A percentile compares a stretch with the other conserved stretches of the same genome.
phyloP scores from a whole-genome alignment of 768 basidiomycete genomes.

The Serpula lacrymans region DNA sequence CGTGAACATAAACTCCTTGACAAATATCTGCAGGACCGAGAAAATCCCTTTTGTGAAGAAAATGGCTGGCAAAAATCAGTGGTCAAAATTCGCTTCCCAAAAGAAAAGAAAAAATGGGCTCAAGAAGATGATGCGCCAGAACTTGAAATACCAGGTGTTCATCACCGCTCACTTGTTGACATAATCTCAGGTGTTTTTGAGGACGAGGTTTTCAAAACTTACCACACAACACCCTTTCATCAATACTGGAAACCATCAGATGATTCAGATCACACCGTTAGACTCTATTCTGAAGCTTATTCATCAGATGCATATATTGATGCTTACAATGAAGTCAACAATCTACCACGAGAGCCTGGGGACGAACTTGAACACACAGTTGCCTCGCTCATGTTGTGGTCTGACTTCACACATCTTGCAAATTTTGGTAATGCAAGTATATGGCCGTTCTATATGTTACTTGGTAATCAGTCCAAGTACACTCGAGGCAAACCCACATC shows the following conservation, averaged over 20 bases:
- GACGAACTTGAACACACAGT: constrained; percentile 12
- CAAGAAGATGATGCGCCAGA: constrained; percentile 21
- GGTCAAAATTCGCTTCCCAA: constrained; percentile 22
- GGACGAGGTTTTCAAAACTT: constrained; percentile 11
- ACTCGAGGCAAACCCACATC: constrained; percentile 7
- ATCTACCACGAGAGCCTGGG: constrained; percentile 7
- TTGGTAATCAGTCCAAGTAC: constrained; percentile 15
- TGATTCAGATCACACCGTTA: neutral
- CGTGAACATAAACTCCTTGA: constrained; percentile 12
- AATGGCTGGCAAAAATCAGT: constrained; percentile 20
- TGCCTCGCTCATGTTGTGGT: constrained; percentile 19
- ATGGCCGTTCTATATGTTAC: constrained; percentile 15
- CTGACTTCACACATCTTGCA: constrained; percentile 20
- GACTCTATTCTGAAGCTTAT: neutral
- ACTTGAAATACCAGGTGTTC: constrained; percentile 25
- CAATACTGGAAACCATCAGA: constrained; percentile 17
- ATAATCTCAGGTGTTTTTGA: constrained; percentile 21
- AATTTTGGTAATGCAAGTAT: constrained; percentile 10
- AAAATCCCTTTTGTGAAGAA: constrained; percentile 8
- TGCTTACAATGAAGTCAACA: constrained; percentile 5
- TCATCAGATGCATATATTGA: neutral
- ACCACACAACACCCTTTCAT: constrained; percentile 23
- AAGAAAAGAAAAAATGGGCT: constrained; percentile 15
- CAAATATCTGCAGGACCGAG: constrained; percentile 11
- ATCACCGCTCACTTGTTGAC: constrained; percentile 20